Evolutionary conservation across 108 stramenopile species (phyloP).

Genomic region (Conticribra guillardii): DNA sequence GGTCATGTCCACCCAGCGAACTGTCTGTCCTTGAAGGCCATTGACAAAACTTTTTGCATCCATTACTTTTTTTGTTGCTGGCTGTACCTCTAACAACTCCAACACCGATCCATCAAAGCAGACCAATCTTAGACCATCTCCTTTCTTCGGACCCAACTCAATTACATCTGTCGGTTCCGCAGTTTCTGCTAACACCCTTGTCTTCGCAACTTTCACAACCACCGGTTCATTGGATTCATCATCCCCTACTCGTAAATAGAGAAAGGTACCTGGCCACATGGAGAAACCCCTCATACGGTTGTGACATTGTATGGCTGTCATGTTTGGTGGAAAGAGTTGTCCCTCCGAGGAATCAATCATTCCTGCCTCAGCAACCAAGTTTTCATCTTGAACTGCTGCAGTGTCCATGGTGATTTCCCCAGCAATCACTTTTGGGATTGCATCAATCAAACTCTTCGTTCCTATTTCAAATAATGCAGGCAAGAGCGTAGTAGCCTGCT

Average conservation of each 20-base stretch:
- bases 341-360: conserved; percentile 88
- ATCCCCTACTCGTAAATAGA: conserved; percentile 75
- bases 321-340: conserved; percentile 62
- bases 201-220: conserved; percentile 74
- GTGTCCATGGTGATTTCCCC: conserved; percentile 82
- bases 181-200: conserved; percentile 64
- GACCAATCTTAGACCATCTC: conserved; percentile 81
- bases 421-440: conserved; percentile 72
- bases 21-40: conserved; percentile 82
- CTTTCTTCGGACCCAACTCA: conserved; percentile 70
- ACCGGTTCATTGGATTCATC: conserved; percentile 52
- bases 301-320: conserved; percentile 77
- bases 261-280: conserved; percentile 94
- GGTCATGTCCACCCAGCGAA: conserved; percentile 48
- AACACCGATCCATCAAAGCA: conserved; percentile 93
- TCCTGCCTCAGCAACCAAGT: conserved; percentile 72
- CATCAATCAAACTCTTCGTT: conserved; percentile 76
- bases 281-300: conserved; percentile 92
- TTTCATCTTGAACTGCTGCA: conserved; percentile 85
- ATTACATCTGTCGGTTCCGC: conserved; percentile 57
- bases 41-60: conserved; percentile 94
- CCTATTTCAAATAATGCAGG: conserved; percentile 91
- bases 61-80: conserved; percentile 89
- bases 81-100: conserved; percentile 88
- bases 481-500: conserved; percentile 87